A percentile compares a stretch with the other conserved stretches of the same genome.
Conservation (phyloP, 116 monocot species). For the Posidonia oceanica region DNA sequence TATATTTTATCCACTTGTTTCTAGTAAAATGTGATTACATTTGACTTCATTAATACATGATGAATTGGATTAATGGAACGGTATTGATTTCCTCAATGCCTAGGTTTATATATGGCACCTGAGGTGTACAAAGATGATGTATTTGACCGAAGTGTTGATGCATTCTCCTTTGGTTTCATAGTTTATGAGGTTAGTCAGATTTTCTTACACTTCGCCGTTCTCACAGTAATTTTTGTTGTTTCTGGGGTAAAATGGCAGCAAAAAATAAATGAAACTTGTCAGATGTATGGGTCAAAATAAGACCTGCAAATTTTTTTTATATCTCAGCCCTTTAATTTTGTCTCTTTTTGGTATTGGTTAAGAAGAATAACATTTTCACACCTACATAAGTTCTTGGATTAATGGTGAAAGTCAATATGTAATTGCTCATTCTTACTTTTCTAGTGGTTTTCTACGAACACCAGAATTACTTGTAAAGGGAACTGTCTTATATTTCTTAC, state of each 20-base stretch:
- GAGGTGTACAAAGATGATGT: constrained; percentile 77
- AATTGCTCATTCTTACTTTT: too few relatives aligned
- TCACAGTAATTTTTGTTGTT: not conserved
- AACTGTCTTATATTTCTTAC: too few relatives aligned
- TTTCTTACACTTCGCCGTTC: not conserved
- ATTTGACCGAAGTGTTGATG: constrained; percentile 67
- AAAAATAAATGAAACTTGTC: too few relatives aligned
- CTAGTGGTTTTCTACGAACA: too few relatives aligned
- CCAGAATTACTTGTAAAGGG: too few relatives aligned
- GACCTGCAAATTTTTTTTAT: too few relatives aligned
- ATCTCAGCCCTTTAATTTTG: too few relatives aligned
- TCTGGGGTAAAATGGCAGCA: not conserved
- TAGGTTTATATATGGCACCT: constrained; percentile 77
- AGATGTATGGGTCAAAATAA: too few relatives aligned
- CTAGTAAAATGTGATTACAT: not conserved
- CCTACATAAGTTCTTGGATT: too few relatives aligned
- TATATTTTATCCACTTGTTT: not conserved
- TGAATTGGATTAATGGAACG: not conserved
- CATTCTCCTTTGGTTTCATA: constrained; percentile 90
- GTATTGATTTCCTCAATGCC: constrained; percentile 6
- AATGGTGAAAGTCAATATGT: too few relatives aligned
- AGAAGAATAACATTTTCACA: too few relatives aligned
- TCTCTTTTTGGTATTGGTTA: too few relatives aligned
- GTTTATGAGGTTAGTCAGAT: constrained; percentile 63
- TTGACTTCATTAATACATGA: not conserved